Conservation (phyloP, 306 rosid genomes). For the Vigna radiata region DNA sequence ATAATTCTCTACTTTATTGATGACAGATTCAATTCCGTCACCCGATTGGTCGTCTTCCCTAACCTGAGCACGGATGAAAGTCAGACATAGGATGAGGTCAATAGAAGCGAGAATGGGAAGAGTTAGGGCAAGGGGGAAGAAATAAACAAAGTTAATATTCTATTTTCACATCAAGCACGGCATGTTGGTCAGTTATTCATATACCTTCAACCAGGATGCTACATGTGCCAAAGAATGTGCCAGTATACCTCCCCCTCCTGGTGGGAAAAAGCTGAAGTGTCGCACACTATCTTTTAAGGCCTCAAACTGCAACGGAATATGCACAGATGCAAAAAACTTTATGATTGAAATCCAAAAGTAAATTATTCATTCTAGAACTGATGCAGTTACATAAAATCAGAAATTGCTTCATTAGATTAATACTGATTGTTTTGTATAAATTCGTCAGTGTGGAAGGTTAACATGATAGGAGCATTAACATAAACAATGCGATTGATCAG, state of each 20-base stretch:
- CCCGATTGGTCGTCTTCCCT: conserved; percentile 79
- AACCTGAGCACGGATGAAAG: conserved; percentile 59
- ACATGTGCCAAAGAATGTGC: conserved; percentile 80
- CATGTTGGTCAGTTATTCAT: conserved; percentile 34
- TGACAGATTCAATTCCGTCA: conserved; percentile 86
- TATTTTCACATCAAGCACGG: conserved; percentile 36
- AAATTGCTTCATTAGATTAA: conserved; percentile 24
- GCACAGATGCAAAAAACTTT: conserved; percentile 30
- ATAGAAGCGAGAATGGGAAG: conserved; percentile 18
- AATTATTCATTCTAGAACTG: conserved; percentile 10
- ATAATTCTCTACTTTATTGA: conserved; percentile 75
- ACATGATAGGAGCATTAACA: conserved; percentile 31
- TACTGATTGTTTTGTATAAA: conserved; percentile 24
- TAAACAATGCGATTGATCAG: conserved; percentile 20
- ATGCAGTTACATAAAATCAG: conserved; percentile 22
- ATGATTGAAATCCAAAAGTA: not conserved
- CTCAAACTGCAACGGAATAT: conserved; percentile 74
- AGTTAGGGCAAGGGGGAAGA: conserved; percentile 13
- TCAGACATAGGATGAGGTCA: conserved; percentile 27
- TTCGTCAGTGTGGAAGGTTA: conserved; percentile 13
- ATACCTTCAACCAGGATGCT: conserved; percentile 92
- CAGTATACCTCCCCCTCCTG: conserved; percentile 84
- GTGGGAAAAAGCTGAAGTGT: conserved; percentile 80
- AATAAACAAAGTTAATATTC: conserved; percentile 15
- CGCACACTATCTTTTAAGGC: conserved; percentile 70